phyloP scores from a whole-genome alignment of 2,329 filamentous ascomycete genomes.

The Fusarium pseudonygamai region DNA sequence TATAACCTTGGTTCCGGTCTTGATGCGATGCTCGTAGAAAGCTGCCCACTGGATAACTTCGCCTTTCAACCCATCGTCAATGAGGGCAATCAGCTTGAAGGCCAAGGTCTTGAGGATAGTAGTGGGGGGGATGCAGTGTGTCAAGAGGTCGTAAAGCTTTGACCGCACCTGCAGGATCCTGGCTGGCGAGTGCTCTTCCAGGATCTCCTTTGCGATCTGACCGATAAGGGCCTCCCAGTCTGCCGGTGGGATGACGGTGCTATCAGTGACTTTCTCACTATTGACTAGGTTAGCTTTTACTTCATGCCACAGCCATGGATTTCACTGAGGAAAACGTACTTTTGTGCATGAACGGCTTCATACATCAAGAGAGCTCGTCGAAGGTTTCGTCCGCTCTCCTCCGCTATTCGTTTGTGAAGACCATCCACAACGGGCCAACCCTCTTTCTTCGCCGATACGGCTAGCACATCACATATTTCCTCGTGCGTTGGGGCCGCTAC shows the following conservation, averaged over 20 bases:
- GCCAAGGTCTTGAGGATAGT: constrained; percentile 94
- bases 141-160: constrained; percentile 96
- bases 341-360: constrained; percentile 95
- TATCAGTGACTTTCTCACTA: constrained; percentile 90
- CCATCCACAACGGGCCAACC: constrained; percentile 80
- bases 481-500: constrained; percentile 88
- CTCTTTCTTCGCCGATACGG: constrained; percentile 77
- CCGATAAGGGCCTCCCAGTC: constrained; percentile 96
- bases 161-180: constrained; percentile 87
- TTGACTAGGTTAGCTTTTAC: constrained; percentile 43
- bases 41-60: constrained; percentile 96
- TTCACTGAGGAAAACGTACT: constrained; percentile 67
- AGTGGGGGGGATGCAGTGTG: constrained; percentile 95
- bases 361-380: constrained; percentile 94
- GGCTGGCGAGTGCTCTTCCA: constrained; percentile 90
- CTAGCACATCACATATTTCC: constrained; percentile 85
- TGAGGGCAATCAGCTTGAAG: constrained; percentile 87
- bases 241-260: constrained; percentile 89
- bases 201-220: constrained; percentile 91
- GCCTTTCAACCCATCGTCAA: constrained; percentile 88
- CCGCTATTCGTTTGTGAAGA: constrained; percentile 85
- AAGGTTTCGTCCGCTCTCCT: constrained; percentile 90
- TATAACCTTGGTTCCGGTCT: constrained; percentile 92
- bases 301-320: neutral
- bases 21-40: constrained; percentile 96